Evolutionary conservation across 2,329 filamentous ascomycete species (phyloP).

Genomic region (Pyricularia pennisetigena): DNA sequence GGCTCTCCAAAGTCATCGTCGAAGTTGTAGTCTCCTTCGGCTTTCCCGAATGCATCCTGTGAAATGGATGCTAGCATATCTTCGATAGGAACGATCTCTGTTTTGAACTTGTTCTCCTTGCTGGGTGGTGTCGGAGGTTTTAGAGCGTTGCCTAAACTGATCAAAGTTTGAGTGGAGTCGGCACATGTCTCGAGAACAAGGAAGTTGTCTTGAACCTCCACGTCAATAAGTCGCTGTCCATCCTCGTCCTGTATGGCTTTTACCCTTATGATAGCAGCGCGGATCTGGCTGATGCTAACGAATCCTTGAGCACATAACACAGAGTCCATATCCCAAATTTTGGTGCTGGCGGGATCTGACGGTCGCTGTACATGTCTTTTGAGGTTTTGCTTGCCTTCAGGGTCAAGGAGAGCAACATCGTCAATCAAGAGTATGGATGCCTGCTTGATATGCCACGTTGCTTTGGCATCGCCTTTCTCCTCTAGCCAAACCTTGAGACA

Average conservation of each 20-base stretch:
- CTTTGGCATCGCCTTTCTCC: constrained; percentile 52
- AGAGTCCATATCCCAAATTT: constrained; percentile 35
- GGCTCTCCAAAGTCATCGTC: constrained; percentile 50
- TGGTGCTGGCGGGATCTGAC: constrained; percentile 16
- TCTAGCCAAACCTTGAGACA: constrained; percentile 60
- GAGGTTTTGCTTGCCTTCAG: constrained; percentile 27
- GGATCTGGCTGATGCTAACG: constrained; percentile 80
- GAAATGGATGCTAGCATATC: constrained; percentile 87
- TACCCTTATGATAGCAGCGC: constrained; percentile 62
- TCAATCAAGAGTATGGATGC: constrained; percentile 78
- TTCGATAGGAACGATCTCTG: constrained; percentile 73
- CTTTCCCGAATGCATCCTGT: constrained; percentile 65
- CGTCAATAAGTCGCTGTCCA: constrained; percentile 58
- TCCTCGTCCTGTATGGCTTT: constrained; percentile 47
- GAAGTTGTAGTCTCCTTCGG: constrained; percentile 51
- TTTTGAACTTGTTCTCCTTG: constrained; percentile 77
- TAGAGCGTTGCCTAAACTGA: constrained; percentile 68
- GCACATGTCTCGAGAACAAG: constrained; percentile 91
- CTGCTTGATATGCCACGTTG: constrained; percentile 62
- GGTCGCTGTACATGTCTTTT: constrained; percentile 12
- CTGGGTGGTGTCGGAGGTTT: constrained; percentile 76
- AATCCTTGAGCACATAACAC: constrained; percentile 60
- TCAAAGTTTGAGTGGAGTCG: constrained; percentile 90
- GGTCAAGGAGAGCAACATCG: constrained; percentile 42
- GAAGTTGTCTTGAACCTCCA: constrained; percentile 77